Evolutionary conservation across 495 filamentous ascomycete species (phyloP).

Genomic region (Xanthoparmelia taractica): DNA sequence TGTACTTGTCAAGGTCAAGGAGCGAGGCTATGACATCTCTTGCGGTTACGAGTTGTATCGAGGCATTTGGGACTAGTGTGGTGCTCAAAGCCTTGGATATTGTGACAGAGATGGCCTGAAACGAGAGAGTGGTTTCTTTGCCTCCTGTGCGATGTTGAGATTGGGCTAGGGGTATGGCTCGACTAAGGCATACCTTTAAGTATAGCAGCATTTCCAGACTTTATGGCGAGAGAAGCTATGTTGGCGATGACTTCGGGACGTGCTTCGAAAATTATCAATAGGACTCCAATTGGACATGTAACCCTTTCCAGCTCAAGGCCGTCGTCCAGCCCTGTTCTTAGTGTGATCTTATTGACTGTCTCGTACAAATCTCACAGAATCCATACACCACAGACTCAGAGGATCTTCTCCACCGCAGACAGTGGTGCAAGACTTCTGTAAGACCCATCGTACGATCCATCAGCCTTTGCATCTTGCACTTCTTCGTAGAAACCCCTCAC

Average conservation of each 20-base stretch:
- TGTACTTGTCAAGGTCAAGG: constrained; percentile 70
- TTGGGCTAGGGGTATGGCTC: fast-evolving
- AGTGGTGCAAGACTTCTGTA: constrained; percentile 6
- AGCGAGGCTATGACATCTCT: constrained; percentile 81
- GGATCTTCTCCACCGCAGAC: not conserved
- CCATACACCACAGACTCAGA: constrained; percentile 1
- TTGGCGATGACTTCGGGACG: constrained; percentile 98
- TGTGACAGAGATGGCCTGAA: constrained; percentile 75
- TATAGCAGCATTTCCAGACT: constrained; percentile 95
- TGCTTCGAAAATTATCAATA: constrained; percentile 96
- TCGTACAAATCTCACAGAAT: constrained; percentile 22
- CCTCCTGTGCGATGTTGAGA: constrained; percentile 50
- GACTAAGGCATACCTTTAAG: constrained; percentile 58
- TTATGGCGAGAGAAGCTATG: constrained; percentile 92
- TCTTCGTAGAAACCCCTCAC: constrained; percentile 41
- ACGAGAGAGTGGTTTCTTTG: constrained; percentile 91
- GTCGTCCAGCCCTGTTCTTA: constrained; percentile 83
- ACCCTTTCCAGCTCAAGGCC: constrained; percentile 76
- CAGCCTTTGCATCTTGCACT: constrained; percentile 5
- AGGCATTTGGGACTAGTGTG: constrained; percentile 73
- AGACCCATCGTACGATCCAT: constrained; percentile 20
- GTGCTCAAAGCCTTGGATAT: constrained; percentile 70
- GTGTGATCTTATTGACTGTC: constrained; percentile 73
- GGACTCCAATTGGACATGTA: constrained; percentile 88
- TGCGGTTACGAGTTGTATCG: constrained; percentile 88